phyloP scores from a whole-genome alignment of 331 rosid genomes.

The Phaseolus coccineus region DNA sequence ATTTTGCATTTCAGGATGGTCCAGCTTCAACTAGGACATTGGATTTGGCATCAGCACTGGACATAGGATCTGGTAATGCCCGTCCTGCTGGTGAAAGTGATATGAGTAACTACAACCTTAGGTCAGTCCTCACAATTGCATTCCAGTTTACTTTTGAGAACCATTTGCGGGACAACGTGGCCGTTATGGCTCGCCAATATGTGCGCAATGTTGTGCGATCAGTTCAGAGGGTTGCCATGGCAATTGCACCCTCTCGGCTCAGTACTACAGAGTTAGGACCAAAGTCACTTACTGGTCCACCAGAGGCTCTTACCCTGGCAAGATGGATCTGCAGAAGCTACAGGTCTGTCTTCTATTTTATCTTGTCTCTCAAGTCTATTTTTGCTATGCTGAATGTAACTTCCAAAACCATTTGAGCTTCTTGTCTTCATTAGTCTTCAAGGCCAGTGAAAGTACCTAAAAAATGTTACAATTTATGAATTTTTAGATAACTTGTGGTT shows the following conservation, averaged over 20 bases:
- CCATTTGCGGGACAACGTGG: constrained; percentile 79
- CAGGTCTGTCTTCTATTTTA: constrained; percentile 50
- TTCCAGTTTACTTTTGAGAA: constrained; percentile 88
- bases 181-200: constrained; percentile 94
- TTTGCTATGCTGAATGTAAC: not conserved
- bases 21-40: constrained; percentile 67
- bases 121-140: constrained; percentile 88
- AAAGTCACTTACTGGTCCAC: constrained; percentile 71
- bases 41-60: constrained; percentile 88
- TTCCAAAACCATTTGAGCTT: not conserved
- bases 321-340: constrained; percentile 85
- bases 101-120: constrained; percentile 57
- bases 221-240: constrained; percentile 95
- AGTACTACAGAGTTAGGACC: constrained; percentile 63
- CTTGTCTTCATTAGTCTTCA: not conserved
- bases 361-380: not conserved
- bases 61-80: constrained; percentile 66
- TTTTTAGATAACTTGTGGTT: not conserved
- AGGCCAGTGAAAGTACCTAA: not conserved
- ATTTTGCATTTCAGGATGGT: constrained; percentile 59
- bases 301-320: constrained; percentile 87
- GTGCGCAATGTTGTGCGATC: constrained; percentile 85
- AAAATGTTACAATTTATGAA: not conserved
- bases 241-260: constrained; percentile 79
- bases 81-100: constrained; percentile 64